A percentile compares a stretch with the other conserved stretches of the same genome.
phyloP scores from a whole-genome alignment of 352 stramenopile genomes.

The Pythium periplocum region DNA sequence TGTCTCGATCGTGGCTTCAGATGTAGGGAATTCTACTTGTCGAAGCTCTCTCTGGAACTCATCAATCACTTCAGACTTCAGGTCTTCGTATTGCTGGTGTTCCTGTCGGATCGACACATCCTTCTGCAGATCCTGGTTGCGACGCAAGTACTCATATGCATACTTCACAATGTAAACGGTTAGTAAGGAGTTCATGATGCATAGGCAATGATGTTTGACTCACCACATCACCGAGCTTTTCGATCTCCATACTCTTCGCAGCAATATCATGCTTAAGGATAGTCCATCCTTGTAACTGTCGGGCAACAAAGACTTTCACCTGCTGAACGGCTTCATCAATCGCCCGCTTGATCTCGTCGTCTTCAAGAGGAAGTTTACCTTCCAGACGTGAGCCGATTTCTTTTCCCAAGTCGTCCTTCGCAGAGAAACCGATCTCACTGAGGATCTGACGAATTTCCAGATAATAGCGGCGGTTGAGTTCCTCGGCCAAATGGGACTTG shows the following conservation, averaged over 20 bases:
- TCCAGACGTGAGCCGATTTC: slow-evolving; percentile 58
- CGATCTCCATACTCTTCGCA: slow-evolving; percentile 56
- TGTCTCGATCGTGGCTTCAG: slow-evolving; percentile 57
- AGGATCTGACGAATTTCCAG: slow-evolving; percentile 76
- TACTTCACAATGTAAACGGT: slow-evolving; percentile 25
- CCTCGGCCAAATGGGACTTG: slow-evolving; percentile 54
- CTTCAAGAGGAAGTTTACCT: slow-evolving; percentile 54
- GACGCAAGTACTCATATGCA: slow-evolving; percentile 57
- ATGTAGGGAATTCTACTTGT: slow-evolving; percentile 45
- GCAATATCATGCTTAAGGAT: slow-evolving; percentile 58
- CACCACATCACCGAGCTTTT: slow-evolving; percentile 75
- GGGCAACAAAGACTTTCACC: slow-evolving; percentile 41
- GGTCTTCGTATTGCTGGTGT: slow-evolving; percentile 53
- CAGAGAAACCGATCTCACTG: slow-evolving; percentile 55
- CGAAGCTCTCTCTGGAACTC: slow-evolving; percentile 56
- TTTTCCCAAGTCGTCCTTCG: slow-evolving; percentile 57
- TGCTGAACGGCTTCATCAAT: slow-evolving; percentile 53
- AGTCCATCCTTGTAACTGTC: slow-evolving; percentile 67
- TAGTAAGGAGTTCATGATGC: too few species aligned
- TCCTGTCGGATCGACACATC: slow-evolving; percentile 53
- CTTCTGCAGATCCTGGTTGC: slow-evolving; percentile 59
- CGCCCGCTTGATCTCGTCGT: slow-evolving; percentile 56
- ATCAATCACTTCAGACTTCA: slow-evolving; percentile 44
- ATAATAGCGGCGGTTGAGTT: slow-evolving; percentile 72
- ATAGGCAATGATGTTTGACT: slow-evolving; percentile 8